Base-by-base conservation (phyloP, 257 asterid species). In the Capsicum chinense region DNA sequence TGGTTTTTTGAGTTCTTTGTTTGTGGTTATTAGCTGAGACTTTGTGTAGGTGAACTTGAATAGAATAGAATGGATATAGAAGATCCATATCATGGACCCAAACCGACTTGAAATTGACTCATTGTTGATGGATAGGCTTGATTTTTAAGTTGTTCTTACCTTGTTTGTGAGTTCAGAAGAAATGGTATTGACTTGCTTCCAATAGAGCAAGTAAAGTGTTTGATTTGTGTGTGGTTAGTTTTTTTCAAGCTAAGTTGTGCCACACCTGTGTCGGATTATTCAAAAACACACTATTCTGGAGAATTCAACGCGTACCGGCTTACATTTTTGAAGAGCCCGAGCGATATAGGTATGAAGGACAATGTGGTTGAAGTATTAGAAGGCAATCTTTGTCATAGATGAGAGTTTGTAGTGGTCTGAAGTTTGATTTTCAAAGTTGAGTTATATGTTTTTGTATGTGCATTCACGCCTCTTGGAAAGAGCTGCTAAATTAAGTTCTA, bases 151-250 rank as follows among this genome's bases (percentile, higher is more conserved):
- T 76, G 63, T 42, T 76, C 26, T 52, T 14, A 26, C 19, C 13
- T 76, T 76, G 48, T 52, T 26, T 52, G 14, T 26, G 21, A 7
- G 63, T 11, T 26, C 26, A 14, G 63, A 13, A 76, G 81, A 76
- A 76, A 76, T 76, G 63, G 81, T 26, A 74, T 21, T 73, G 80
- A 13, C 63, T 76, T 76, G 48, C 19, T 68, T 15, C 52, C 9
- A 17, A 67, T n/a, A 33, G 73, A 66, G 19, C n/a, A 47, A 33
- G 15, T 62, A 62, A 21, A 26, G 62, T 12, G 42, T 74, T 19
- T 74, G 39, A 74, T 21, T 50, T 76, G 64, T 74, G 79, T 71
- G 59, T 19, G 15, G 59, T 73, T 73, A 48, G 59, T 74, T n/a
- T 52, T 26, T 26, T 26, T 26, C 33, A 26, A 26, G 33, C 33